Conservation (phyloP, 2,329 filamentous ascomycete species). For the Cercospora berteroae region DNA sequence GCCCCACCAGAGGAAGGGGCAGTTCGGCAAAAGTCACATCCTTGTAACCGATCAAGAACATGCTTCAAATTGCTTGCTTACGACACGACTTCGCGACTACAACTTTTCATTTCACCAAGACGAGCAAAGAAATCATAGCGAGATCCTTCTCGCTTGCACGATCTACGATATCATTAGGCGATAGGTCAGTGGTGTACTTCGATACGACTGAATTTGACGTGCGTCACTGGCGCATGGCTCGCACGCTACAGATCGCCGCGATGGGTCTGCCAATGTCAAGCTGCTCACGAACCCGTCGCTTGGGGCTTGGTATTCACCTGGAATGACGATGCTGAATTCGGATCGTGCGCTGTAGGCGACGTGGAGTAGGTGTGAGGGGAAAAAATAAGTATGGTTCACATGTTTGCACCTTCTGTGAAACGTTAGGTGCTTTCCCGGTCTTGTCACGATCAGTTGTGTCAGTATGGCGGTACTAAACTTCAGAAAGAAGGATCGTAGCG, state of each 20-base stretch:
- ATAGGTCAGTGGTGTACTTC: neutral
- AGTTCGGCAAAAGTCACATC: conserved; percentile 1
- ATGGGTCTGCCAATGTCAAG: neutral
- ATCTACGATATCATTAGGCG: neutral
- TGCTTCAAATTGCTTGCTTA: neutral
- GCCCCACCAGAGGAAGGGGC: neutral
- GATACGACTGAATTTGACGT: neutral
- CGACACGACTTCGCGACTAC: neutral
- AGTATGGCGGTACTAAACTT: neutral
- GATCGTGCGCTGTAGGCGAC: neutral
- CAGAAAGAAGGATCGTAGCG: neutral
- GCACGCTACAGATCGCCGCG: neutral
- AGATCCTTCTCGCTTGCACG: neutral
- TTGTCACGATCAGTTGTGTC: neutral
- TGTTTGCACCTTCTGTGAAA: neutral
- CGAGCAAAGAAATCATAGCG: neutral
- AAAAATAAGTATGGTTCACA: neutral
- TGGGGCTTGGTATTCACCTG: neutral
- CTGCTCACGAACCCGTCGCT: neutral
- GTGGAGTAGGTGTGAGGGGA: neutral
- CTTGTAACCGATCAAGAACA: neutral
- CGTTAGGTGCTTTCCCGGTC: neutral
- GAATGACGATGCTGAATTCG: neutral
- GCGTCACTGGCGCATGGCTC: neutral
- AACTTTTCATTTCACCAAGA: neutral